Evolutionary conservation across 2,329 filamentous ascomycete genomes (phyloP), one percentile per base, ranked within the genome.

Genomic region (Camptophora hylomeconis): DNA sequence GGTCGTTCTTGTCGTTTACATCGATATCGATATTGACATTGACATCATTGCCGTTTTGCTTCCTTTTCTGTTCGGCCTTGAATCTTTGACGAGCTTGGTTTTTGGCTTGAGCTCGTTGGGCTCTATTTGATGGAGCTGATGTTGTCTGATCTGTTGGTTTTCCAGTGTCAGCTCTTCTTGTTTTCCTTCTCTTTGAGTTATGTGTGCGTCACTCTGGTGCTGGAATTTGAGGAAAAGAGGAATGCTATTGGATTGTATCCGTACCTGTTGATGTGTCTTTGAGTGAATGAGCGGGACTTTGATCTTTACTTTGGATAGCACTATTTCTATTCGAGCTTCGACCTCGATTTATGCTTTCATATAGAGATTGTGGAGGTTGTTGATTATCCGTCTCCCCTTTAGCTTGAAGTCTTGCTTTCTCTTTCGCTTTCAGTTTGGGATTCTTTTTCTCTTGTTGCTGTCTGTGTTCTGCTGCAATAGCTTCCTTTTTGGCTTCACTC

Each of bases 361-460:
- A n/a, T 8, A 8, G 8, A 8, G 19, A n/a, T n/a, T 8, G 8
- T n/a, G 19, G n/a, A 20, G 8, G 8, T 8, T 8, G 8, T n/a
- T 20, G 8, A 8, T n/a, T 20, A 20, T 8, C 19, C n/a, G 8
- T 20, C 19, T 8, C 19, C 19, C 19, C 19, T n/a, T 20, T 20
- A 8, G 19, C 19, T 8, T 20, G 19, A 8, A 8, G 8, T 8
- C 8, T 11, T 15, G 3, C 16, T 11, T 15, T 7, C 26, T 29
- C 17, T 20, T 29, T 29, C 5, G n/a, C 26, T 9, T 7, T 12
- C 17, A 11, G 20, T 13, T 22, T 20, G 4, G 12, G 20, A 16
- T 29, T 34, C 38, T 37, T 45, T 12, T 42, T 35, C 19, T 48
- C 38, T 14, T 42, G 36, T 13, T 39, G 32, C 24, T 40, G 34